Evolutionary conservation across 352 stramenopile genomes (phyloP).

Genomic region (Achlya hypogyna): DNA sequence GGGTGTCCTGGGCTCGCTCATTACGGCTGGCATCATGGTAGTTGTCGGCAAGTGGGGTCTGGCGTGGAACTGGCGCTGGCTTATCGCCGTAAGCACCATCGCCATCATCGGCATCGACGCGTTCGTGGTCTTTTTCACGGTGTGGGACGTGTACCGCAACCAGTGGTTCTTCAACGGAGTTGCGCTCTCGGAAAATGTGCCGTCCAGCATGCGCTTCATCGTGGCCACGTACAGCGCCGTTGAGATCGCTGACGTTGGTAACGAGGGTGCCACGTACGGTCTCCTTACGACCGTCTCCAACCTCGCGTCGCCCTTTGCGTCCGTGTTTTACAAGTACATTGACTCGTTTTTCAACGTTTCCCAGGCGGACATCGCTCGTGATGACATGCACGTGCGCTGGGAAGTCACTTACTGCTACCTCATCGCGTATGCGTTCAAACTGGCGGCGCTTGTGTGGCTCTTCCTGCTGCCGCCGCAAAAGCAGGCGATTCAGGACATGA

Average conservation of each 20-base stretch:
- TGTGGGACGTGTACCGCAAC: constrained; percentile 43
- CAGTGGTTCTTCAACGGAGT: constrained; percentile 58
- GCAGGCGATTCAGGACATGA: constrained; percentile 37
- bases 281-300: constrained; percentile 10
- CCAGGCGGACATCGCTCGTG: background rate
- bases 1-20: constrained; percentile 34
- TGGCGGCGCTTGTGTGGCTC: constrained; percentile 25
- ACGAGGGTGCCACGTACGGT: constrained; percentile 14
- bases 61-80: constrained; percentile 46
- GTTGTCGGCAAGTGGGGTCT: constrained; percentile 38
- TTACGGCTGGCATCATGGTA: constrained; percentile 33
- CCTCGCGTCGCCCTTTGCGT: constrained; percentile 10
- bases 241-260: constrained; percentile 21
- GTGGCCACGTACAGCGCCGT: constrained; percentile 23
- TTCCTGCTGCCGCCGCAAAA: constrained; percentile 53
- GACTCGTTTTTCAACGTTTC: constrained; percentile 24
- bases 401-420: constrained; percentile 18
- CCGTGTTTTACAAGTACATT: constrained; percentile 23
- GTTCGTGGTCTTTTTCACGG: constrained; percentile 42
- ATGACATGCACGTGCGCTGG: constrained; percentile 12
- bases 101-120: constrained; percentile 32
- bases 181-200: constrained; percentile 34
- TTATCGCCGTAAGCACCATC: constrained; percentile 34
- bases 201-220: constrained; percentile 23
- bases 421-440: constrained; percentile 9